These are phyloP conservation scores for Desmodesmus armatus DNA, from an alignment of 139 green algal genomes.

Conservation along the genomic window DNA sequence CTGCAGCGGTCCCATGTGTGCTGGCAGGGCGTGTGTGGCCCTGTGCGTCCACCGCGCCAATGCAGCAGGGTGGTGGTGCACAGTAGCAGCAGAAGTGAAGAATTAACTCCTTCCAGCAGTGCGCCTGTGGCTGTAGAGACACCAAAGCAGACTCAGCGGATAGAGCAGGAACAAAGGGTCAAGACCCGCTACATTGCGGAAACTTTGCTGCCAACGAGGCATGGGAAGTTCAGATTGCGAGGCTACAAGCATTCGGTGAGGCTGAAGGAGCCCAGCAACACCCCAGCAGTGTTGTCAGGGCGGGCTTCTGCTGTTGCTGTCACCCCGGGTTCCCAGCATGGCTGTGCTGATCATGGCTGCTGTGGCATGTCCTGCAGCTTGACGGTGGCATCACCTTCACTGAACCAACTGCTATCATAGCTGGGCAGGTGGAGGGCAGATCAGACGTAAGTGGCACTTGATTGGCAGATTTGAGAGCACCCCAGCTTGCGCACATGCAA, in stretches of 20 bases:
- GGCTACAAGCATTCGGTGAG: constrained; percentile 92
- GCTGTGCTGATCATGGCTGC: not conserved
- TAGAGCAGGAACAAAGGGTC: too few species aligned
- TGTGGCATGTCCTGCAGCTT: constrained; percentile 61
- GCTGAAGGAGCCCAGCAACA: too few species aligned
- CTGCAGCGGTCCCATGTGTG: too few species aligned
- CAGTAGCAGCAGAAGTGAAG: too few species aligned
- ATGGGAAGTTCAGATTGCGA: constrained; percentile 87
- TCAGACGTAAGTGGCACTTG: constrained; percentile 65
- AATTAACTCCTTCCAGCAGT: too few species aligned
- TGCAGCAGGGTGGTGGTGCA: too few species aligned
- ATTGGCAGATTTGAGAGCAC: too few species aligned
- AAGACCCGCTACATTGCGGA: constrained; percentile 91
- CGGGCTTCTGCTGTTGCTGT: not conserved
- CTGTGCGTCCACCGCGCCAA: too few species aligned
- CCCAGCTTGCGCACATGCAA: not conserved
- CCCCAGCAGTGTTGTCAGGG: too few species aligned
- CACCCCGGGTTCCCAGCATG: not conserved
- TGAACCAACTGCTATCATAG: constrained; percentile 90
- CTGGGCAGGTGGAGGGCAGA: constrained; percentile 81
- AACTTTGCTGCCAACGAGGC: constrained; percentile 89
- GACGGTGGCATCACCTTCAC: constrained; percentile 83
- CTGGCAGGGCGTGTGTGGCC: too few species aligned
- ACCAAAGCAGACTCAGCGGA: too few species aligned
- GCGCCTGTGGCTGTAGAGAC: too few species aligned